Conservation (phyloP, 305 asterid species). For the Solanum aculeatissimum region DNA sequence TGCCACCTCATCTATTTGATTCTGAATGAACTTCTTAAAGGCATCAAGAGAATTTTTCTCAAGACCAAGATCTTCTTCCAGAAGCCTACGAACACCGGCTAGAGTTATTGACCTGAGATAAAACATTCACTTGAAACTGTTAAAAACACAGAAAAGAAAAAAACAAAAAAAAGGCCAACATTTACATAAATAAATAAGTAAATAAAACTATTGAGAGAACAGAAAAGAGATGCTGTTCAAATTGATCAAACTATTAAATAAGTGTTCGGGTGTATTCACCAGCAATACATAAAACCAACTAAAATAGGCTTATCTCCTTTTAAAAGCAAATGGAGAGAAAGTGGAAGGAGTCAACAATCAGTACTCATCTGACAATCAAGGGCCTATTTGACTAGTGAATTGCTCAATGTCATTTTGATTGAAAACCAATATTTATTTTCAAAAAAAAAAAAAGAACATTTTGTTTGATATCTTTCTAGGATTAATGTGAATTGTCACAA, state of each 20-base stretch:
- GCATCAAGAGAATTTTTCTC: conserved; percentile 56
- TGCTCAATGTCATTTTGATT: background rate
- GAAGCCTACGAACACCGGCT: conserved; percentile 69
- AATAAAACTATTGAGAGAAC: background rate
- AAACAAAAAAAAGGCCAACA: background rate
- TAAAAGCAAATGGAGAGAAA: background rate
- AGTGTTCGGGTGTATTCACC: background rate
- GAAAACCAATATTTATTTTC: background rate
- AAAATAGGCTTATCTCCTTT: background rate
- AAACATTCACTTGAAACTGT: background rate
- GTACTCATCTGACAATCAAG: background rate
- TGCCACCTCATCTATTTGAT: conserved; percentile 58
- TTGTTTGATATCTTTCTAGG: background rate
- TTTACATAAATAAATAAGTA: background rate
- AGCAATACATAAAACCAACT: background rate
- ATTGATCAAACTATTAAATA: background rate
- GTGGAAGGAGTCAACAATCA: background rate
- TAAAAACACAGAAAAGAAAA: background rate
- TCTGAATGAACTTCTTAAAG: conserved; percentile 56
- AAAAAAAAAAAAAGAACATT: background rate
- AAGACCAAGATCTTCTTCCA: conserved; percentile 87
- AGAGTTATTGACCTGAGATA: conserved; percentile 50
- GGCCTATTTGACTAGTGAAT: background rate
- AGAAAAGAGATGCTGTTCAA: background rate
- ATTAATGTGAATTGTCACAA: background rate